phyloP scores from a whole-genome alignment of 2,329 filamentous ascomycete genomes.

The Huntiella abstrusa region DNA sequence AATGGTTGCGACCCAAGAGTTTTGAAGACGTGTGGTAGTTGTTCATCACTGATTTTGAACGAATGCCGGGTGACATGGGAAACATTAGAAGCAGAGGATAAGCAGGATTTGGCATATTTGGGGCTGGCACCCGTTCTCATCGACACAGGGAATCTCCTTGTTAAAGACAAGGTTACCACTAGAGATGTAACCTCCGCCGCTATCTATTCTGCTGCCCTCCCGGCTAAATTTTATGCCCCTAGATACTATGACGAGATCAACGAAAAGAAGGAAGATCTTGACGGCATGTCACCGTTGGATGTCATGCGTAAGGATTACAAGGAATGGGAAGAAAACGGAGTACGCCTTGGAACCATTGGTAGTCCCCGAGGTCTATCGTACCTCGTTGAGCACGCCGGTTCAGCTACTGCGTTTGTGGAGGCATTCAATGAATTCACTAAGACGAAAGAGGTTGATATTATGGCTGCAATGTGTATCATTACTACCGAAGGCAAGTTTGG shows the following conservation, averaged over 20 bases:
- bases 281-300: conserved; percentile 39
- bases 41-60: conserved; percentile 48
- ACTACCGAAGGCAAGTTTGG: conserved; percentile 35
- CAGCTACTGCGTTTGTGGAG: conserved; percentile 25
- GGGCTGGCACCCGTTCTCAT: conserved; percentile 53
- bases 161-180: conserved; percentile 43
- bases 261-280: conserved; percentile 49
- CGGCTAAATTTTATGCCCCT: conserved; percentile 9
- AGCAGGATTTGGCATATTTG: conserved; percentile 36
- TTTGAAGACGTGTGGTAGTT: conserved; percentile 51
- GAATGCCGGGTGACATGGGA: conserved; percentile 39
- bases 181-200: conserved; percentile 38
- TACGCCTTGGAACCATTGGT: conserved; percentile 46
- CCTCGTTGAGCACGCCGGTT: conserved; percentile 33
- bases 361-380: conserved; percentile 44
- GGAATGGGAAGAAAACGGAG: conserved; percentile 42
- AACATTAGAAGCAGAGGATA: neutral
- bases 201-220: conserved; percentile 38
- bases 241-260: conserved; percentile 41
- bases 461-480: conserved; percentile 51
- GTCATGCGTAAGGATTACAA: conserved; percentile 73
- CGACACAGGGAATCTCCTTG: conserved; percentile 48
- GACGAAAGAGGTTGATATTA: conserved; percentile 34
- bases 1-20: conserved; percentile 34
- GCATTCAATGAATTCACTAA: conserved; percentile 32